These are phyloP conservation scores for Vigna mungo DNA, from an alignment of 306 rosid species.

Conservation along the genomic window DNA sequence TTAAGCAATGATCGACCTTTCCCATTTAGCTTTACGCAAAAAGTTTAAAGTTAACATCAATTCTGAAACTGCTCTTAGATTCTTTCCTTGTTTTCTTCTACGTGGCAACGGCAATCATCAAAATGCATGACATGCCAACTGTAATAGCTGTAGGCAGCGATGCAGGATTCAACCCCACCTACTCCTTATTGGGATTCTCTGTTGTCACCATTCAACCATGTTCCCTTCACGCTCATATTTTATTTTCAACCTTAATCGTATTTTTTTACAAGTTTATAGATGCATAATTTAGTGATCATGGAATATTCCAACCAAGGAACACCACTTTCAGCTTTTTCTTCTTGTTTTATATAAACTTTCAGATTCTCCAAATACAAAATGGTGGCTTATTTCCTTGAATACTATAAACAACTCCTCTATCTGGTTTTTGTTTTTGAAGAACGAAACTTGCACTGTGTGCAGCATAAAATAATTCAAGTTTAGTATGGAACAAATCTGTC, in stretches of 20 bases:
- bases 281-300: conserved; percentile 3
- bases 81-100: conserved; percentile 17
- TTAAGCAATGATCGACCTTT: conserved; percentile 37
- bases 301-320: conserved; percentile 3
- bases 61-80: conserved; percentile 13
- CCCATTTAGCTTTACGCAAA: conserved; percentile 41
- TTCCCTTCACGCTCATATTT: conserved; percentile 27
- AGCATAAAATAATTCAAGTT: conserved; percentile 27
- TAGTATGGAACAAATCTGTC: conserved; percentile 32
- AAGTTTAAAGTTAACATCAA: conserved; percentile 33
- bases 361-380: conserved; percentile 13
- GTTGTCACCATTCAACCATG: conserved; percentile 41
- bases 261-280: conserved; percentile 19
- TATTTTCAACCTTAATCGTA: not conserved
- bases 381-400: conserved; percentile 26
- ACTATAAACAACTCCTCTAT: not conserved
- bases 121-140: conserved; percentile 45
- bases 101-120: conserved; percentile 26
- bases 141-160: conserved; percentile 52
- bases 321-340: conserved; percentile 13
- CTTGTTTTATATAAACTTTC: conserved; percentile 30
- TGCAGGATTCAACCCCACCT: conserved; percentile 35
- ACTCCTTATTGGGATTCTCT: conserved; percentile 37
- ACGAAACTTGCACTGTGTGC: conserved; percentile 17
- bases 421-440: conserved; percentile 32